Evolutionary conservation across 495 filamentous ascomycete species (phyloP).

Genomic region (Neurospora sp.): DNA sequence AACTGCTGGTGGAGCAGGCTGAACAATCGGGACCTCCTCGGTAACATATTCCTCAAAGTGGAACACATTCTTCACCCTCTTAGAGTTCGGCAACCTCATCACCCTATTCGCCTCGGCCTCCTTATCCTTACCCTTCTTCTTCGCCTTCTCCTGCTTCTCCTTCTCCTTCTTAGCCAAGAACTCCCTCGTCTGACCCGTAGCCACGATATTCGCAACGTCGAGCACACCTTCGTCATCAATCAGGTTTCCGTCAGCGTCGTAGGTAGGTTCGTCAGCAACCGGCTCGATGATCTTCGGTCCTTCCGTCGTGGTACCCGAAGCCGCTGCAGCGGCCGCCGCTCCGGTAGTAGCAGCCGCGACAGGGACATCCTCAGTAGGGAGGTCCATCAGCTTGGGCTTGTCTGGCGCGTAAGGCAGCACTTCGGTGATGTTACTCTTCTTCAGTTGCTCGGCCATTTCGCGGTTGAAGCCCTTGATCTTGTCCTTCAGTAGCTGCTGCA

Average conservation of each 20-base stretch:
- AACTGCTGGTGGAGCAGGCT: conserved; percentile 29
- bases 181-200: conserved; percentile 82
- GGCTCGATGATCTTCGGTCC: conserved; percentile 25
- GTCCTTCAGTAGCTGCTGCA: conserved; percentile 55
- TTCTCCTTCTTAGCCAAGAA: conserved; percentile 86
- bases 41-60: conserved; percentile 70
- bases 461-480: conserved; percentile 53
- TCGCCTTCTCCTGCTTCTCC: conserved; percentile 68
- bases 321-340: conserved; percentile 12
- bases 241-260: conserved; percentile 35
- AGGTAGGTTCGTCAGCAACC: conserved; percentile 40
- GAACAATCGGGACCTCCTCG: conserved; percentile 39
- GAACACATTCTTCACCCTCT: conserved; percentile 65
- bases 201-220: conserved; percentile 89
- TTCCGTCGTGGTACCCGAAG: conserved; percentile 13
- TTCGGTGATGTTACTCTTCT: conserved; percentile 81
- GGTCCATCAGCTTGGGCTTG: conserved; percentile 43
- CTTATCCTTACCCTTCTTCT: conserved; percentile 40
- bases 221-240: conserved; percentile 72
- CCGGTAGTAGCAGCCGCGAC: conserved; percentile 35
- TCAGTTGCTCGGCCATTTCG: conserved; percentile 93
- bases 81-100: conserved; percentile 66
- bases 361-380: conserved; percentile 50
- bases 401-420: conserved; percentile 59
- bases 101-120: conserved; percentile 51